Conservation (phyloP, 2,329 filamentous ascomycete species). For the Aspergillus hiratsukae region DNA sequence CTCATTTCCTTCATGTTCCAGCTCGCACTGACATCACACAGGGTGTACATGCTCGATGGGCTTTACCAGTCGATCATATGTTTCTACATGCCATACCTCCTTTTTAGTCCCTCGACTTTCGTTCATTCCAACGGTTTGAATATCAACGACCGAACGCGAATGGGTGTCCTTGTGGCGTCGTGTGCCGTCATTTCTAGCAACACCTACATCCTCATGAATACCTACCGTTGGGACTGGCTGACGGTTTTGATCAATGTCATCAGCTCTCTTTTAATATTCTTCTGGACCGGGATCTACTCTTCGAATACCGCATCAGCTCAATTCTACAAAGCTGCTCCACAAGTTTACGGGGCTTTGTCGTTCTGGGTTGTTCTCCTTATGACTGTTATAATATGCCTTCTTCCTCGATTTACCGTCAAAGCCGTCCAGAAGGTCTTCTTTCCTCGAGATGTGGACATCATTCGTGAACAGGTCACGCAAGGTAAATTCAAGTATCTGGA, state of each 20-base stretch:
- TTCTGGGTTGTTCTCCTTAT: conserved; percentile 86
- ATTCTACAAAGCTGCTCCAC: conserved; percentile 72
- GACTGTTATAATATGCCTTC: conserved; percentile 73
- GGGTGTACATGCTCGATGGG: conserved; percentile 91
- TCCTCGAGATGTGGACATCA: conserved; percentile 89
- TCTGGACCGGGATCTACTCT: conserved; percentile 91
- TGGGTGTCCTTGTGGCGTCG: conserved; percentile 82
- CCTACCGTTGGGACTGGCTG: conserved; percentile 97
- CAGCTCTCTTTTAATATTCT: conserved; percentile 83
- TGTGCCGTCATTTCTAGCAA: conserved; percentile 87
- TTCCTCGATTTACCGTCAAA: conserved; percentile 85
- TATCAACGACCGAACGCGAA: conserved; percentile 72
- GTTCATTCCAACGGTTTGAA: conserved; percentile 67
- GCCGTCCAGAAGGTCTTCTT: conserved; percentile 88
- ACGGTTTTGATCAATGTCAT: conserved; percentile 76
- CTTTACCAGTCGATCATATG: conserved; percentile 90
- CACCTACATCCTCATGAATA: conserved; percentile 90
- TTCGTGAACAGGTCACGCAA: conserved; percentile 82
- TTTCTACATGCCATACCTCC: conserved; percentile 86
- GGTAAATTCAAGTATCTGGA: conserved; percentile 77
- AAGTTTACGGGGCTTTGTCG: conserved; percentile 74
- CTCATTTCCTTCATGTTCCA: background rate
- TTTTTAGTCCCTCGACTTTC: conserved; percentile 66
- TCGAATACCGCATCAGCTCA: conserved; percentile 53
- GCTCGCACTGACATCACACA: conserved; percentile 37